Base-by-base conservation (phyloP, 2,329 filamentous ascomycete species). In the Sarocladium brachiariae region DNA sequence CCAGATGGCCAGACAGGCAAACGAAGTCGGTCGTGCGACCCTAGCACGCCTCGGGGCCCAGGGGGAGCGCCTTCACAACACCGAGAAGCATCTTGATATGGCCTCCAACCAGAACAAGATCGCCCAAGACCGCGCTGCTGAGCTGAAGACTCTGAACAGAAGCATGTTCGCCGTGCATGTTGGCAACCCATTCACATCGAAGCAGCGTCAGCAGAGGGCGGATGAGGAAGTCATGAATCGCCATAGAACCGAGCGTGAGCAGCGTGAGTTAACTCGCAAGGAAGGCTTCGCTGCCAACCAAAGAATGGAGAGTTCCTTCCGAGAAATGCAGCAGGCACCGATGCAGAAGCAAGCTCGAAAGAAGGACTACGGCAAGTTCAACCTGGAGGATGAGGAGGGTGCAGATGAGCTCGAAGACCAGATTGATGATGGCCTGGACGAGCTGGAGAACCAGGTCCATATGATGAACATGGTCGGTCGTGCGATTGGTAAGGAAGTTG, bases 111-210 rank as follows among this genome's bases (percentile, higher is more conserved):
- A 90, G 63, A 88, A 87, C 59, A 80, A 82, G 52, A 72, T 87
- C 53, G 87, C 88, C 0, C 84, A 90, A 58, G 88, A 91, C 57
- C 87, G 88, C 59, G 86, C 89, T 1, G 80, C 83, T 45, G 89
- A 96, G 63, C 73, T 96, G 33, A 92, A 92, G 71, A 88, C 81
- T 1, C 74, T 95, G 47, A 95, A 96, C 68, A 77, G 86, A 55
- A 90, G 85, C 71, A 95, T 96, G 89, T 96, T 96, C 62, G 87
- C 88, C 4, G 80, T 91, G 19, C 86, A 90, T 61, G 84, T 91
- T 23, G 74, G 75, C 50, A 89, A 89, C 59, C 86, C 86, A 0
- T 89, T 96, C 64, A 93, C 87, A 0, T 81, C 81, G 13, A 81
- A 79, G 55, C 78, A 77, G 57, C 78, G 84, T 39, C 78, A 77